Conservation (phyloP, 768 basidiomycete genomes). For the Boletus sp. region DNA sequence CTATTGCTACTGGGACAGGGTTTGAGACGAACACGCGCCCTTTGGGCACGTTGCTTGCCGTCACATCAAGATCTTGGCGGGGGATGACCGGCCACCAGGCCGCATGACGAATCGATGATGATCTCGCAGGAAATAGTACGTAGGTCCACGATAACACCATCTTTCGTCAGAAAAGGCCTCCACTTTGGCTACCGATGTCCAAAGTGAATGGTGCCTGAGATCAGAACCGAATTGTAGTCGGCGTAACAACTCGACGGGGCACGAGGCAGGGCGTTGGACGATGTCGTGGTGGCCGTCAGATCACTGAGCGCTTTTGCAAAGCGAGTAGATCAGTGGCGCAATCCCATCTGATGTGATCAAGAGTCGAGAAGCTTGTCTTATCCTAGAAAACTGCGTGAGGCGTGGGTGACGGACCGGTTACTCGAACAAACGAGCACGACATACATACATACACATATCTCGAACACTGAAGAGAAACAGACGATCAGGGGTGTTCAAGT, state of each 20-base stretch:
- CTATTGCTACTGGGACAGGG: too few relatives aligned
- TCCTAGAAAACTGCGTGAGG: not conserved
- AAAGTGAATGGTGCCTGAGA: not conserved
- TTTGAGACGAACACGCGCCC: too few relatives aligned
- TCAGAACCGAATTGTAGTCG: too few relatives aligned
- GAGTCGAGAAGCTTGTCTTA: not conserved
- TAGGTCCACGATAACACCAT: not conserved
- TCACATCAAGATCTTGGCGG: too few relatives aligned
- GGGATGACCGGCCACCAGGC: too few relatives aligned
- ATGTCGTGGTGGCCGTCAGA: not conserved
- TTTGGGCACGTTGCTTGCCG: too few relatives aligned
- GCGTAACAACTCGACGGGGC: not conserved
- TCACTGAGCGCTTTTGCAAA: not conserved
- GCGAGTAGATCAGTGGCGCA: not conserved
- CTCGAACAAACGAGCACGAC: slow-evolving; percentile 2
- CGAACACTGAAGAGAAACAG: not conserved
- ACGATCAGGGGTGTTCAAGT: not conserved
- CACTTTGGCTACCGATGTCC: not conserved
- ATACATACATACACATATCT: slow-evolving; percentile 3
- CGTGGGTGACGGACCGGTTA: not conserved
- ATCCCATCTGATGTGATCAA: slow-evolving; percentile 1
- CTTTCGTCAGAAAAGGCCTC: too few relatives aligned
- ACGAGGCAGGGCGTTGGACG: not conserved
- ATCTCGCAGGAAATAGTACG: not conserved
- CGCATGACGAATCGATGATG: too few relatives aligned